phyloP scores from a whole-genome alignment of 1,139 yeast genomes.

The Geotrichum carabidarum region DNA sequence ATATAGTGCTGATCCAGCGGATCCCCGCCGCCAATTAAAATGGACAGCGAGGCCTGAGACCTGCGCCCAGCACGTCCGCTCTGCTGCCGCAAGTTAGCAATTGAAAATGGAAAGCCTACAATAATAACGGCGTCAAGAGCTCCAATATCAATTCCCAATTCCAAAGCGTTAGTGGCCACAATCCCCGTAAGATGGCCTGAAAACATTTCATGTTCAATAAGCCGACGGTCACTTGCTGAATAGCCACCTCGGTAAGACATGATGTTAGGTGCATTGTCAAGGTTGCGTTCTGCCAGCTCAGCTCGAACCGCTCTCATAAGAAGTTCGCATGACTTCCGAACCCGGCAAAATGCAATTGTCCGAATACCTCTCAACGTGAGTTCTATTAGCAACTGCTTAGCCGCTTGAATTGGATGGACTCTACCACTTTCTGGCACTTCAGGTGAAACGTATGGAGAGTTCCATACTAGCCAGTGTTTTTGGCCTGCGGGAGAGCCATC shows the following conservation, averaged over 20 bases:
- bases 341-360: constrained; percentile 85
- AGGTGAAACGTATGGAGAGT: constrained; percentile 64
- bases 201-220: constrained; percentile 86
- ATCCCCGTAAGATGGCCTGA: constrained; percentile 78
- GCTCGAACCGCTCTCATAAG: constrained; percentile 75
- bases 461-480: constrained; percentile 74
- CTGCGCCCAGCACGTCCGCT: constrained; percentile 95
- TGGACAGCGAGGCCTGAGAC: constrained; percentile 65
- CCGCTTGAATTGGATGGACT: constrained; percentile 66
- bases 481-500: constrained; percentile 90
- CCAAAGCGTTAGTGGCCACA: constrained; percentile 91
- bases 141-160: constrained; percentile 91
- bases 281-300: constrained; percentile 41
- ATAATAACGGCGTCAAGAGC: constrained; percentile 83
- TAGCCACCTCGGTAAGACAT: constrained; percentile 97
- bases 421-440: constrained; percentile 48
- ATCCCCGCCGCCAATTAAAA: constrained; percentile 75
- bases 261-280: constrained; percentile 45
- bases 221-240: constrained; percentile 74
- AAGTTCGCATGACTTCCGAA: constrained; percentile 78
- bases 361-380: constrained; percentile 61
- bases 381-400: constrained; percentile 66
- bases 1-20: constrained; percentile 86
- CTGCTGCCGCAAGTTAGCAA: constrained; percentile 87
- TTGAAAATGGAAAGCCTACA: constrained; percentile 86